Base-by-base conservation (phyloP, 202 grass and related monocot genomes). In the Brachypodium distachyon region DNA sequence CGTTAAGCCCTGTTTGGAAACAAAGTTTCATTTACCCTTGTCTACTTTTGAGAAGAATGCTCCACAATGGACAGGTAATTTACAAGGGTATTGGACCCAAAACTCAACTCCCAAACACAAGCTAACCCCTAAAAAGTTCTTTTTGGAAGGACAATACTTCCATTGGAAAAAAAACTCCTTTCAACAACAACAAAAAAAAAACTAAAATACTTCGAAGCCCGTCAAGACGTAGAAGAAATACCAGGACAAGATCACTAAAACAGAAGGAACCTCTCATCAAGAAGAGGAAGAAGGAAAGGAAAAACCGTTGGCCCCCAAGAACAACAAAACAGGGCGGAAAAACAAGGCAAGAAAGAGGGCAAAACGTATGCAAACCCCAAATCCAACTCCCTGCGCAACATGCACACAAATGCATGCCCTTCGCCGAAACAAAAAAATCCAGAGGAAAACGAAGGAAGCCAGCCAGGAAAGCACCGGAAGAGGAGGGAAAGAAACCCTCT, bases 381-480 rank as follows among this genome's bases (percentile, higher is more conserved):
- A 37, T 9, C 50, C 59, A 22, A 28, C 74, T 11, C 26, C 2
- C 9, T 1, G 1, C 3, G 25, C 9, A 44, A 40, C 58, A 77
- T 66, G 67, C 58, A 73, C 50, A 23, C 3, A 16, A 87, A 87
- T 83, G 85, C 85, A 67, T 46, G 50, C 7, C 72, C 41, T 33
- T 32, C 37, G 48, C 0, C 64, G 23, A 14, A 1, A 14, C 6
- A 42, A 70, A 51, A 58, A 1, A 60, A 37, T 14, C 55, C 10
- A 42, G 19, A 23, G 11, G 8, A n/a, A 73, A 48, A 31, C 11
- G 2, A 56, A 43, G 5, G 29, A 13, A n/a, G n/a, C n/a, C n/a
- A n/a, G n/a, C n/a, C 38, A 17, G 21, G 28, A 28, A 6, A 23
- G 23, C 16, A 23, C 16, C 33, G 33, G 32, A 6, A 1, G 8